phyloP scores from a whole-genome alignment of 352 stramenopile genomes.

The Globisporangium nunn region DNA sequence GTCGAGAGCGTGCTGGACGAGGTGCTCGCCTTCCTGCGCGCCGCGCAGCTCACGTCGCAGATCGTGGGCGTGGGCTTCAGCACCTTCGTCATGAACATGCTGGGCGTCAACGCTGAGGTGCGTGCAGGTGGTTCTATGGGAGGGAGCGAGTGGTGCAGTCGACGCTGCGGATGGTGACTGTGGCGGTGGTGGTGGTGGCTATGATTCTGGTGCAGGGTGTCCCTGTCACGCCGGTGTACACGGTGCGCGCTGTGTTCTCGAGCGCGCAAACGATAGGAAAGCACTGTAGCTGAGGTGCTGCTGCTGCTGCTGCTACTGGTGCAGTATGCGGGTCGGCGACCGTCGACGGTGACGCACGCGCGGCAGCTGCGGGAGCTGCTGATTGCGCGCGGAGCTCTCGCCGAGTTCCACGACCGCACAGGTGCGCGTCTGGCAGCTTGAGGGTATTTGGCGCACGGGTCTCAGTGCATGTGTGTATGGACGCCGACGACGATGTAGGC shows the following conservation, averaged over 20 bases:
- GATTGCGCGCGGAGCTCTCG: constrained; percentile 22
- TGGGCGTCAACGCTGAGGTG: constrained; percentile 72
- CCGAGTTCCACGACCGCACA: constrained; percentile 65
- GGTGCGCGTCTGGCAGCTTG: constrained; percentile 14
- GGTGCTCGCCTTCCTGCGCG: constrained; percentile 44
- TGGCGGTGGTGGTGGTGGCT: too few species aligned
- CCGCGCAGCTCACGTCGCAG: constrained; percentile 24
- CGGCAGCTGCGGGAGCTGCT: constrained; percentile 44
- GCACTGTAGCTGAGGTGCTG: neutral
- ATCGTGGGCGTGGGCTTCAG: constrained; percentile 87
- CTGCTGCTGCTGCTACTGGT: constrained; percentile 15
- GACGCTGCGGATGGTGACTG: too few species aligned
- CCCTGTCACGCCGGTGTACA: constrained; percentile 72
- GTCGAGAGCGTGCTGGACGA: constrained; percentile 50
- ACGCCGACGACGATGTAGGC: constrained; percentile 11
- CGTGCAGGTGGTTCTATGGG: neutral
- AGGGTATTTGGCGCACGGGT: too few species aligned
- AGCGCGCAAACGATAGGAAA: too few species aligned
- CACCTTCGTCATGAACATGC: constrained; percentile 92
- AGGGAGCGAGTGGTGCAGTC: too few species aligned
- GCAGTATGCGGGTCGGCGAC: constrained; percentile 58
- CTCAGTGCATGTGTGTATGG: too few species aligned
- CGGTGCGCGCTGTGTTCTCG: constrained; percentile 20
- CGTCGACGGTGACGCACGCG: constrained; percentile 38
- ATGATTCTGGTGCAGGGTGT: constrained; percentile 21